Evolutionary conservation across 495 filamentous ascomycete species (phyloP), one percentile per base, ranked within the genome.

Genomic region (Aspergillus baeticus): DNA sequence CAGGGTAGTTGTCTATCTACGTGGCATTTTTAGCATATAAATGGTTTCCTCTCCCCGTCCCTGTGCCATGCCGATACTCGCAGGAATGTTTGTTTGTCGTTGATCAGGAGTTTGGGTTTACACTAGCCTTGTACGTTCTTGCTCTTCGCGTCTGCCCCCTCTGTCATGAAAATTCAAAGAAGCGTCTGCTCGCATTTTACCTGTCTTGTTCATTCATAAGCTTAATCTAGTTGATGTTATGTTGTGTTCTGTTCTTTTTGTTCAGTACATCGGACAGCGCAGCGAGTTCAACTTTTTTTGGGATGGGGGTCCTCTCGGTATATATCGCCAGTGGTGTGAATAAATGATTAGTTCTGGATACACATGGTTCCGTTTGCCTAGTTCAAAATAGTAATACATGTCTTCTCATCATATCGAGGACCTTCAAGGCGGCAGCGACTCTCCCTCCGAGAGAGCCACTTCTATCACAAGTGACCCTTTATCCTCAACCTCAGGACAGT

Each of bases 11-110:
- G 26, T 46, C 41, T 48, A 63, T 63, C 54, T 63, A 57, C 38
- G 47, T 44, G 46, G 45, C 57, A 57, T 59, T 57, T 59, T 55
- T 51, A 63, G 53, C 57, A 55, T 60, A 41, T 60, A 63, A 54
- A 54, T 58, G 61, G 58, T 58, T 58, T 56, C 29, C 53, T 29
- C 4, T 29, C 26, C n/a, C n/a, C n/a, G n/a, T 29, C 26, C 26
- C 26, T 58, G 51, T 50, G 55, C 46, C 61, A 35, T 33, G 23
- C 47, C 49, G 36, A 51, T 52, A 54, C 44, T 21, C 51, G 53
- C 52, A 47, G 53, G 45, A 48, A 35, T 41, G 15, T 52, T n/a
- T 45, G 20, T 51, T 54, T 35, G 21, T 58, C 56, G 60, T 62
- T 46, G 45, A 55, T 57, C 53, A 55, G 61, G 62, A 29, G 26